Evolutionary conservation across 129 eudicot genomes (phyloP).

Genomic region (Arctium minus): DNA sequence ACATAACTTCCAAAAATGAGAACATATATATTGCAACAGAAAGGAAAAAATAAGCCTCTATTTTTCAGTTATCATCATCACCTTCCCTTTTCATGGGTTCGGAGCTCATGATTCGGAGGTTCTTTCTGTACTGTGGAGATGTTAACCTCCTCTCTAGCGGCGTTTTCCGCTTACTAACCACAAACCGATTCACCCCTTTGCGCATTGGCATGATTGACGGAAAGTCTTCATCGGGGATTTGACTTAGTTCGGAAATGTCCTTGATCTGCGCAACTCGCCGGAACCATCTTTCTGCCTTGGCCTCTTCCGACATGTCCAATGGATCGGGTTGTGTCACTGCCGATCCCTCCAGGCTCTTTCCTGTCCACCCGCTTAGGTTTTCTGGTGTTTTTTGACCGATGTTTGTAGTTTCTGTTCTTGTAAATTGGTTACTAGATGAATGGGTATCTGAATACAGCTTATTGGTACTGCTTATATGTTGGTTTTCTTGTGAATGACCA

Average conservation of each 20-base stretch:
- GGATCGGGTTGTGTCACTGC: conserved; percentile 82
- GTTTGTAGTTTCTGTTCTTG: conserved; percentile 4
- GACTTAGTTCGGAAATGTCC: conserved; percentile 82
- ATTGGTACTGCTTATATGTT: not conserved
- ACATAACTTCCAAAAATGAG: not conserved
- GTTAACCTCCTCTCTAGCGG: conserved; percentile 91
- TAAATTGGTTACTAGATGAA: conserved; percentile 8
- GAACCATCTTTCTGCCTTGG: conserved; percentile 93
- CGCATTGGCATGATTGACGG: conserved; percentile 98
- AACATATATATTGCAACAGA: conserved; percentile 1
- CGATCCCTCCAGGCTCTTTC: conserved; percentile 85
- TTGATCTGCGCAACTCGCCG: conserved; percentile 92
- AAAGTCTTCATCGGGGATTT: conserved; percentile 94
- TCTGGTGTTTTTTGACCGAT: conserved; percentile 18
- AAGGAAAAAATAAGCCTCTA: not conserved
- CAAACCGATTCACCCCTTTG: conserved; percentile 92
- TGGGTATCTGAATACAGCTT: not conserved
- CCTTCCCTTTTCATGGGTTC: conserved; percentile 51
- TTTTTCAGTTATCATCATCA: conserved; percentile 26
- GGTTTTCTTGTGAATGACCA: not conserved
- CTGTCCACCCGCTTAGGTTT: conserved; percentile 47
- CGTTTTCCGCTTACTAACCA: conserved; percentile 90
- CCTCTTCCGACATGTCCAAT: conserved; percentile 96
- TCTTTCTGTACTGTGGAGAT: conserved; percentile 73
- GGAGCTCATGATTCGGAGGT: conserved; percentile 61